Base-by-base conservation (phyloP, 1,284 basidiomycete species). In the Spongispora temasekensis region DNA sequence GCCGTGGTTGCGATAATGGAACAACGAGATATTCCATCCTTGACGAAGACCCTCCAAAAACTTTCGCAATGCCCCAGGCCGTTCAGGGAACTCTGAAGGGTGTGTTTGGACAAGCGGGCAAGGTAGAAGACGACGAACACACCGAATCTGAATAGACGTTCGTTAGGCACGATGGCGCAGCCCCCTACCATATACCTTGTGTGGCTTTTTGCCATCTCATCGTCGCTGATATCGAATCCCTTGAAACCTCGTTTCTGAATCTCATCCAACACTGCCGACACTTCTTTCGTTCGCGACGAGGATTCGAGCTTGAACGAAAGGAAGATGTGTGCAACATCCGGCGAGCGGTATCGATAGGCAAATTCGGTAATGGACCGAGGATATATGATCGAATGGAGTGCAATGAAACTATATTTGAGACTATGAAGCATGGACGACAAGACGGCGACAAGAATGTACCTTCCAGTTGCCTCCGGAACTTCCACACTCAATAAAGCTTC, bases 1-100 rank as follows among this genome's bases (percentile, higher is more conserved):
- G 32, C 97, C 97, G 67, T 99, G 96, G 75, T 98, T 98, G 61
- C 97, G 85, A 77, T 99, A 99, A 75, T 99, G 97, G 81, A 98
- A 99, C 63, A 99, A 76, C 1, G 94, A 92, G 57, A 99, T 94
- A 76, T 97, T 98, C 95, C 96, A 98, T 17, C 88, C 90, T 31
- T 85, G 81, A 55, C 91, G 90, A 56, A 99, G 75, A 4, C 90
- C 91, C 23, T 88, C 78, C 64, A 98, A 80, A 80, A 99, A 99
- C 68, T 92, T 93, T 52, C 92, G 86, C 60, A 99, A 79, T 2
- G 97, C 97, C 4, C 90, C 92, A 5, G 95, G 97, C 58, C 97
- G 82, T 76, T 99, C 97, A 3, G 97, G 97, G 75, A 99, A 99
- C 72, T 97, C 96, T 96, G 71, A 12, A 58, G 15, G 55, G 57